A percentile compares a stretch with the other conserved stretches of the same genome.
Conservation (phyloP, 495 filamentous ascomycete species). For the Bacidia gigantensis region DNA sequence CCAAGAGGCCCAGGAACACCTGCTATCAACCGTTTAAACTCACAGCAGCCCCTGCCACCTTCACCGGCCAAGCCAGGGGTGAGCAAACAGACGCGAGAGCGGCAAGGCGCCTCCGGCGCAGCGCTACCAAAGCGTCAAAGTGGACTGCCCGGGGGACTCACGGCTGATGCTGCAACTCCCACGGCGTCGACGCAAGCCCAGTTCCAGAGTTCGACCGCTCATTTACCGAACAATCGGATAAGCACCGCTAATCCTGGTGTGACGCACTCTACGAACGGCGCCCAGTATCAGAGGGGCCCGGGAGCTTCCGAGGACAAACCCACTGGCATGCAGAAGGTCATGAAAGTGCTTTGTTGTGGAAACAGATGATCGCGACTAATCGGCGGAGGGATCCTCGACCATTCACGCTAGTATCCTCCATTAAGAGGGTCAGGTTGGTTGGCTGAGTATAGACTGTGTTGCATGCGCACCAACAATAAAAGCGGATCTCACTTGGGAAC, state of each 20-base stretch:
- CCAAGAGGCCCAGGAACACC: conserved; percentile 44
- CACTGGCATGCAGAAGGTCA: conserved; percentile 49
- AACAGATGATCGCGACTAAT: conserved; percentile 31
- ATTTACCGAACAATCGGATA: conserved; percentile 52
- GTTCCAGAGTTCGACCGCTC: conserved; percentile 79
- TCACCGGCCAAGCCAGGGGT: conserved; percentile 69
- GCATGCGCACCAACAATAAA: neutral
- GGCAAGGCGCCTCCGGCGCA: conserved; percentile 65
- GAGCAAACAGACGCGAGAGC: conserved; percentile 56
- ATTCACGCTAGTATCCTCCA: neutral
- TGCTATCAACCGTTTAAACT: conserved; percentile 88
- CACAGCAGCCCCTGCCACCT: conserved; percentile 79
- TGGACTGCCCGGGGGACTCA: conserved; percentile 51
- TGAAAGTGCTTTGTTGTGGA: conserved; percentile 75
- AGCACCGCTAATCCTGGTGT: conserved; percentile 43
- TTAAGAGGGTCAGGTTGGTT: too few relatives aligned
- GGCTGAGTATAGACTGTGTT: neutral
- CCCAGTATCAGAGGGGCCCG: conserved; percentile 22
- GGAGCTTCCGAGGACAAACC: conserved; percentile 32
- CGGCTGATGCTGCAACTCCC: conserved; percentile 58
- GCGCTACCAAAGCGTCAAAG: conserved; percentile 57
- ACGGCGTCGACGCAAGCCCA: conserved; percentile 76
- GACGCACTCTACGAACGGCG: conserved; percentile 30
- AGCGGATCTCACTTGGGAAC: neutral
- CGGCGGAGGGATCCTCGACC: too few relatives aligned